phyloP scores from a whole-genome alignment of 106 monocot species.

The Dioscorea alata region DNA sequence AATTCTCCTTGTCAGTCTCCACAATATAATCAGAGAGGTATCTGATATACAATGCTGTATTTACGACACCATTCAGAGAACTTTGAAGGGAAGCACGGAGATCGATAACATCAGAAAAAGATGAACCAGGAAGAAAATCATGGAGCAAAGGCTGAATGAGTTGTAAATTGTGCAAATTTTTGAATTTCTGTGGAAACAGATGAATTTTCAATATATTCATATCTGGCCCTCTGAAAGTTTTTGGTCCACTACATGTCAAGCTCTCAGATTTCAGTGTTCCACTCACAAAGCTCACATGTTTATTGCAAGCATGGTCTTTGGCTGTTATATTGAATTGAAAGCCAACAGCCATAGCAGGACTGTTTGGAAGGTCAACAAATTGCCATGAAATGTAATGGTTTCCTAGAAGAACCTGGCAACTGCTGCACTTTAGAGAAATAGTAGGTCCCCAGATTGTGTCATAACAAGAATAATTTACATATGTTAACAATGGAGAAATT shows the following conservation, averaged over 20 bases:
- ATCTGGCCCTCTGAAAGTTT: slow-evolving; percentile 76
- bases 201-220: slow-evolving; percentile 77
- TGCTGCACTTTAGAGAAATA: slow-evolving; percentile 62
- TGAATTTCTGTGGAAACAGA: slow-evolving; percentile 71
- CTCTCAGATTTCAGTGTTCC: slow-evolving; percentile 52
- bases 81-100: slow-evolving; percentile 67
- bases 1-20: slow-evolving; percentile 68
- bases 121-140: slow-evolving; percentile 75
- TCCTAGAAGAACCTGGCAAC: slow-evolving; percentile 53
- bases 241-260: slow-evolving; percentile 24
- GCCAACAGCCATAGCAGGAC: slow-evolving; percentile 77
- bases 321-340: slow-evolving; percentile 84
- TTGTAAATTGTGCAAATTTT: slow-evolving; percentile 40
- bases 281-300: slow-evolving; percentile 63
- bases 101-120: slow-evolving; percentile 39
- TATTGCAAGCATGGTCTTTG: slow-evolving; percentile 48
- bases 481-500: slow-evolving; percentile 39
- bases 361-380: slow-evolving; percentile 75
- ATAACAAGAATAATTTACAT: slow-evolving; percentile 45
- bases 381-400: slow-evolving; percentile 84
- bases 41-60: slow-evolving; percentile 66
- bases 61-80: slow-evolving; percentile 61
- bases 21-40: slow-evolving; percentile 91
- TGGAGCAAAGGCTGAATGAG: slow-evolving; percentile 82
- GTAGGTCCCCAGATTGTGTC: slow-evolving; percentile 77